Percentiles rank a stretch among this genome's conserved stretches.
Conservation (phyloP, 2,329 filamentous ascomycete genomes). For the Diaporthe sp. region DNA sequence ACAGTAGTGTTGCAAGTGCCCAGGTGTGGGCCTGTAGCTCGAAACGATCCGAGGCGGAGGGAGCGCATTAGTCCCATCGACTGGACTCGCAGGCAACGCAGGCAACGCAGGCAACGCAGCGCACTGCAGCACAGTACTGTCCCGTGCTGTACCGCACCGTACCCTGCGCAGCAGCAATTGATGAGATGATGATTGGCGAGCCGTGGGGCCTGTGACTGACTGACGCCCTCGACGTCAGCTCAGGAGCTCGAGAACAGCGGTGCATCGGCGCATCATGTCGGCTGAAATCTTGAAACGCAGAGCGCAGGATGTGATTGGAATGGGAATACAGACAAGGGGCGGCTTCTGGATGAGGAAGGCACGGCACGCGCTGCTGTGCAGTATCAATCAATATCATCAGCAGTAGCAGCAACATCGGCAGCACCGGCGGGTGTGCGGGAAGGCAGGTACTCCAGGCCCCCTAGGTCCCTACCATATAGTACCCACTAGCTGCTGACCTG, state of each 20-base stretch:
- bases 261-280: conserved; percentile 31
- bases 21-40: conserved; percentile 17
- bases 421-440: background rate
- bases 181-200: conserved; percentile 22
- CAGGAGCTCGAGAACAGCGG: conserved; percentile 7
- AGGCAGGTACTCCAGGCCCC: background rate
- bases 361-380: conserved; percentile 26
- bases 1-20: background rate
- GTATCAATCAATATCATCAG: conserved; percentile 17
- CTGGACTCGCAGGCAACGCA: background rate
- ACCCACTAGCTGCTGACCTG: conserved; percentile 14
- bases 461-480: background rate
- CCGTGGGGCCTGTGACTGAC: conserved; percentile 18
- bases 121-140: background rate
- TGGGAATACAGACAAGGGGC: background rate
- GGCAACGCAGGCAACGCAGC: background rate
- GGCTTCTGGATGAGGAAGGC: conserved; percentile 27
- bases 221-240: conserved; percentile 9
- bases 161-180: background rate
- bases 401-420: background rate
- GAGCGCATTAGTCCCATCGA: conserved; percentile 6
- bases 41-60: conserved; percentile 19
- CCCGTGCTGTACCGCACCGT: background rate
- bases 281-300: conserved; percentile 35
- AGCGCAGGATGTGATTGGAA: conserved; percentile 26